Evolutionary conservation across 2,329 filamentous ascomycete species (phyloP).

Genomic region (Aureobasidium vineae): DNA sequence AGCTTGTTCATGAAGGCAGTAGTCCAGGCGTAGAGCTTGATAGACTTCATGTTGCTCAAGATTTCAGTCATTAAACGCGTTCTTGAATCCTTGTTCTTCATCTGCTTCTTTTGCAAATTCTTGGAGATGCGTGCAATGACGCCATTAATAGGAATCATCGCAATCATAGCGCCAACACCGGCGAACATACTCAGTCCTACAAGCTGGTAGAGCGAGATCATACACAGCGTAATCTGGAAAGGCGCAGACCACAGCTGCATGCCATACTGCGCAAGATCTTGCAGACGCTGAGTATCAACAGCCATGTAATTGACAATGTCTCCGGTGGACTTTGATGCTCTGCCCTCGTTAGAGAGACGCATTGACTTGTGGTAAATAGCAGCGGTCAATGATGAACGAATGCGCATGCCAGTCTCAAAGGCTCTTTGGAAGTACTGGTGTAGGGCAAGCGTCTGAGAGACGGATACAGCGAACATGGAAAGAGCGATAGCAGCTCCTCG

Average conservation of each 20-base stretch:
- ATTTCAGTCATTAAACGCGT: slow-evolving; percentile 96
- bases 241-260: slow-evolving; percentile 96
- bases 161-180: slow-evolving; percentile 88
- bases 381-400: slow-evolving; percentile 86
- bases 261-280: slow-evolving; percentile 92
- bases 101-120: slow-evolving; percentile 88
- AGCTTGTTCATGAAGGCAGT: slow-evolving; percentile 97
- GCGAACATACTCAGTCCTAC: slow-evolving; percentile 94
- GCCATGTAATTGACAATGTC: slow-evolving; percentile 99
- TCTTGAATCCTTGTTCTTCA: slow-evolving; percentile 98
- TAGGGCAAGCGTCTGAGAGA: slow-evolving; percentile 82
- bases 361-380: slow-evolving; percentile 92
- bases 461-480: slow-evolving; percentile 86
- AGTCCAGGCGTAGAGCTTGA: slow-evolving; percentile 98
- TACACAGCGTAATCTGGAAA: slow-evolving; percentile 93
- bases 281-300: slow-evolving; percentile 90
- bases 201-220: slow-evolving; percentile 93
- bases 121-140: slow-evolving; percentile 92
- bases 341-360: slow-evolving; percentile 87
- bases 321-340: slow-evolving; percentile 83
- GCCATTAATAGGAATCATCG: slow-evolving; percentile 97
- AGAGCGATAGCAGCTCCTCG: slow-evolving; percentile 84
- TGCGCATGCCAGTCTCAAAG: slow-evolving; percentile 94
- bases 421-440: slow-evolving; percentile 97
- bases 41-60: slow-evolving; percentile 98